Evolutionary conservation across 2,329 filamentous ascomycete genomes (phyloP).

Genomic region (Claviceps citrina): DNA sequence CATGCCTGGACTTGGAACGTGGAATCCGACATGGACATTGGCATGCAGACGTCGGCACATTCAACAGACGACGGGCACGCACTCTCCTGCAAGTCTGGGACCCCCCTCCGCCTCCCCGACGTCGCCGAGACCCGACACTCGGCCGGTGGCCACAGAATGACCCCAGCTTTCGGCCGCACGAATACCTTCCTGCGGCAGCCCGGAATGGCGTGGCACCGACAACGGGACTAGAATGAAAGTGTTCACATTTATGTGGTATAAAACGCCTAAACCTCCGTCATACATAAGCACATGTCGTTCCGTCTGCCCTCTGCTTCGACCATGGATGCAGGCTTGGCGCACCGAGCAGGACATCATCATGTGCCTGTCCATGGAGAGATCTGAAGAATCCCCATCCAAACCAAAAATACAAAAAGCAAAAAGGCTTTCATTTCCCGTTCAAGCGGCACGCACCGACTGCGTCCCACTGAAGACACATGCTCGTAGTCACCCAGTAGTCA

Average conservation of each 20-base stretch:
- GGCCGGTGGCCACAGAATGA: background rate
- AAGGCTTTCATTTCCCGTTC: slow-evolving; percentile 7
- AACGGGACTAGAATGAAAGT: background rate
- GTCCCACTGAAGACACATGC: slow-evolving; percentile 19
- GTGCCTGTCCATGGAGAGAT: background rate
- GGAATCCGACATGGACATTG: no score
- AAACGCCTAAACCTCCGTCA: slow-evolving; percentile 31
- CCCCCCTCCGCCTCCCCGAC: no score
- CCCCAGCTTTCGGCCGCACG: background rate
- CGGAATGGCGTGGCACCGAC: background rate
- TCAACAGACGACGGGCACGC: no score
- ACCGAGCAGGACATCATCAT: background rate
- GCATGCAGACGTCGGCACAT: no score
- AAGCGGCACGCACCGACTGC: slow-evolving; percentile 20
- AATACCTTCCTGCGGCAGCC: background rate
- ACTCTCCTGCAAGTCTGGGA: no score
- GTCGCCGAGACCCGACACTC: background rate
- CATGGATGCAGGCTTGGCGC: background rate
- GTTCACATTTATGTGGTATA: slow-evolving; percentile 27
- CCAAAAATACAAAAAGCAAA: slow-evolving; percentile 13
- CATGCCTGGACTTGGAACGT: no score
- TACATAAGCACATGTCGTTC: slow-evolving; percentile 19
- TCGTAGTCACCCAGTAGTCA: slow-evolving; percentile 7
- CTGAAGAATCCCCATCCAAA: slow-evolving; percentile 11
- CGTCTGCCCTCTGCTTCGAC: background rate